Percentiles rank a stretch among this genome's conserved stretches.
phyloP scores from a whole-genome alignment of 176 grass and related monocot species.

The Triticum dicoccoides region DNA sequence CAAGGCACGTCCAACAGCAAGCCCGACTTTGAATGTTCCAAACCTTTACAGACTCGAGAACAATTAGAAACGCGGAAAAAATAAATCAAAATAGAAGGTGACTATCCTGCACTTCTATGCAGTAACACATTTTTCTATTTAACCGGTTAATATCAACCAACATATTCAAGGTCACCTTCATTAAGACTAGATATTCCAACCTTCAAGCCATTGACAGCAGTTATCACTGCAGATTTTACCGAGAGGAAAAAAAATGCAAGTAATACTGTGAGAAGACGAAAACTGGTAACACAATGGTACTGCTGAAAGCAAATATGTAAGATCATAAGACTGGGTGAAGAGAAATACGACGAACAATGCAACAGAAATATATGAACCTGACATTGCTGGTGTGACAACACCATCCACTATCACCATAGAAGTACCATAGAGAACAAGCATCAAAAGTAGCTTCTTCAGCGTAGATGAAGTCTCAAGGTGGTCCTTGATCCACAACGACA shows the following conservation, averaged over 20 bases:
- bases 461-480: constrained; percentile 73
- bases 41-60: constrained; percentile 86
- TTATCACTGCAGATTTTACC: constrained; percentile 72
- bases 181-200: constrained; percentile 86
- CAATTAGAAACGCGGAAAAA: constrained; percentile 61
- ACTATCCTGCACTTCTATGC: not conserved
- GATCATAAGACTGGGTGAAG: no score
- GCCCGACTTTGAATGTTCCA: constrained; percentile 86
- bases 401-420: constrained; percentile 90
- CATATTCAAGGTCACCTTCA: constrained; percentile 57
- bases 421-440: constrained; percentile 92
- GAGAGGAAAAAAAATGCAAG: constrained; percentile 34
- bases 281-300: not conserved
- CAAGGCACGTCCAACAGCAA: constrained; percentile 76
- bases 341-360: not conserved
- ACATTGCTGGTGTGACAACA: constrained; percentile 88
- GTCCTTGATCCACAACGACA: constrained; percentile 71
- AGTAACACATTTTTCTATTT: not conserved
- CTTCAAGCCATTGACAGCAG: constrained; percentile 94
- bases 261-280: constrained; percentile 21
- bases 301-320: constrained; percentile 8
- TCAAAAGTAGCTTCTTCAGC: constrained; percentile 86
- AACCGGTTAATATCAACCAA: constrained; percentile 5
- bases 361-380: constrained; percentile 59
- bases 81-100: constrained; percentile 22